Evolutionary conservation across 2,329 filamentous ascomycete genomes (phyloP).

Genomic region (Dendrostoma leiphaemia): DNA sequence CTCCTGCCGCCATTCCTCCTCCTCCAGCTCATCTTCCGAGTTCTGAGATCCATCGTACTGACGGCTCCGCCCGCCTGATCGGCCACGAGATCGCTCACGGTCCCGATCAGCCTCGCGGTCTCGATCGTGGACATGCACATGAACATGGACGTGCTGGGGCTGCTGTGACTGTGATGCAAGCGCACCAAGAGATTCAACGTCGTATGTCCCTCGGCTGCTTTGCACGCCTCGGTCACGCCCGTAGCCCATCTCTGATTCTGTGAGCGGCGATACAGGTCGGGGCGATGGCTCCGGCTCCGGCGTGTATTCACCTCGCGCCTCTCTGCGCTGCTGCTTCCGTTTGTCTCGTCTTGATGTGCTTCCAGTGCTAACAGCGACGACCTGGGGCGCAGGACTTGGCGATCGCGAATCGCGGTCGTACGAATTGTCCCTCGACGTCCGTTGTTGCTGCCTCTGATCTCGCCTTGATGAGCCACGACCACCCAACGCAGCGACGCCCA

Average conservation of each 20-base stretch:
- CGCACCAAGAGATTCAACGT: no score
- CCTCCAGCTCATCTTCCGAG: slow-evolving; percentile 8
- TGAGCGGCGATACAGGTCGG: not conserved
- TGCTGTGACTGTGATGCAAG: no score
- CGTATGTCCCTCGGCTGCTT: not conserved
- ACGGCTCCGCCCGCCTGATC: not conserved
- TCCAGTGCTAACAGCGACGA: not conserved
- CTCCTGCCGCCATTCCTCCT: slow-evolving; percentile 13
- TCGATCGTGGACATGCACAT: slow-evolving; percentile 4
- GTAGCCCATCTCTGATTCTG: not conserved
- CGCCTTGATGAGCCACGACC: slow-evolving; percentile 6
- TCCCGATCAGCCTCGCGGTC: not conserved
- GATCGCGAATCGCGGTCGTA: not conserved
- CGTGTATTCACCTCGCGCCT: not conserved
- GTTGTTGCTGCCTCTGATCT: slow-evolving; percentile 3
- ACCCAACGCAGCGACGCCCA: not conserved
- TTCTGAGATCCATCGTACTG: not conserved
- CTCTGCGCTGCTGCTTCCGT: not conserved
- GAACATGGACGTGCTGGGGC: slow-evolving; percentile 10
- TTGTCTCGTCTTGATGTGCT: not conserved
- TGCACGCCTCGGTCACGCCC: not conserved
- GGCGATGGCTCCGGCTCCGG: not conserved
- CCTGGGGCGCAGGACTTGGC: not conserved
- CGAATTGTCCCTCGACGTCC: not conserved
- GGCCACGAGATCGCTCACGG: no score